Evolutionary conservation across 2,329 filamentous ascomycete genomes (phyloP), one percentile per base, ranked within the genome.

Genomic region (Nemania bipapillata): DNA sequence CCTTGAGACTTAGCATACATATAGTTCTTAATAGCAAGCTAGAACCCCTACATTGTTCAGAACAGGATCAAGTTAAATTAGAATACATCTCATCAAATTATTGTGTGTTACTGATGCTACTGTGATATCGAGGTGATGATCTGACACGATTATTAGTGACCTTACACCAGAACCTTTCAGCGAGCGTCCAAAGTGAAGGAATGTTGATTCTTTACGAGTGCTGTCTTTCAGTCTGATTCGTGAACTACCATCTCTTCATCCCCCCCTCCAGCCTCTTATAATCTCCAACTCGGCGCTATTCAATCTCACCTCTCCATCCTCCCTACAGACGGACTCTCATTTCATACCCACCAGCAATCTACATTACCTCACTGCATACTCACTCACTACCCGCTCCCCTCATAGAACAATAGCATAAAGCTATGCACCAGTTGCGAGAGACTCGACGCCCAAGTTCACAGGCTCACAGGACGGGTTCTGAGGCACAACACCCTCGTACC

Each of bases 401-500:
- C 1, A 12, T 11, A 28, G 22, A 3, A 17, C 47, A 6, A 50
- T 28, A 50, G 5, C 22, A 17, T 11, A 17, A 28, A 50, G 11
- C 24, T 50, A 50, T 5, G 50, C 22, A 20, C 11, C 17, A 17
- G 40, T 7, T 8, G 52, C 61, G 4, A 69, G 63, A 17, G 69
- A 63, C 61, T 65, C 63, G n/a, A 71, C 45, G 1, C 63, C 63
- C 40, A 71, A 30, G 40, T 65, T 67, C n/a, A 71, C 57, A 3
- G 69, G 60, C 54, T 67, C 4, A 47, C 69, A 71, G 32, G 69
- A 69, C 24, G 69, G 69, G 35, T 71, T 71, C 63, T 71, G 69
- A 1, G 69, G 63, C 40, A 30, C 2, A 5, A n/a, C 42, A 2
- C 66, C 61, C 37, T 61, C 53, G 12, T 53, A 42, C 1, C 66